Evolutionary conservation across 257 asterid genomes (phyloP).

Genomic region (Cordia subcordata): DNA sequence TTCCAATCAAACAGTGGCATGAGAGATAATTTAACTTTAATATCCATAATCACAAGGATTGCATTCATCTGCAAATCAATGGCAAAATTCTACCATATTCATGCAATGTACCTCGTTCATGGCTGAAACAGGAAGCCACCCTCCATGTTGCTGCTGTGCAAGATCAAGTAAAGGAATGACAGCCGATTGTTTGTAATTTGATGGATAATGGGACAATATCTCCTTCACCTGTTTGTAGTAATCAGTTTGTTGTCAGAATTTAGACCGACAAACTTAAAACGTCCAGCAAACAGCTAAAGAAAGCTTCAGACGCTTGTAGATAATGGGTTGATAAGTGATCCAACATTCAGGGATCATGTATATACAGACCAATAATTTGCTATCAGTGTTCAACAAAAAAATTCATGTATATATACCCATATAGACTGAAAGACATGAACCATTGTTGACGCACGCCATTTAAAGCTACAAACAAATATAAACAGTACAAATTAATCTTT

Average conservation of each 20-base stretch:
- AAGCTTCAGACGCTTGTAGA: background rate
- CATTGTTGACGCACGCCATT: too few species aligned
- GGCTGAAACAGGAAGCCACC: conserved; percentile 98
- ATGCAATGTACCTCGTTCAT: conserved; percentile 77
- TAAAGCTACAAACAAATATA: too few species aligned
- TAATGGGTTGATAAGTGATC: too few species aligned
- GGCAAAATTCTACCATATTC: too few species aligned
- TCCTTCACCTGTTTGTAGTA: conserved; percentile 61
- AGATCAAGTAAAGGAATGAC: conserved; percentile 94
- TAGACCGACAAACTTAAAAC: too few species aligned
- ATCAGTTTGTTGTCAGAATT: background rate
- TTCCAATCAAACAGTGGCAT: background rate
- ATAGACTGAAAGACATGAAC: too few species aligned
- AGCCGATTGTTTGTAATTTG: conserved; percentile 95
- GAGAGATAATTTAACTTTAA: background rate
- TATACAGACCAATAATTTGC: too few species aligned
- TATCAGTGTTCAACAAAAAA: too few species aligned
- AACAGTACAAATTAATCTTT: too few species aligned
- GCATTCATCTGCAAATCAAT: background rate
- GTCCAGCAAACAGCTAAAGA: too few species aligned
- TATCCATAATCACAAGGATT: background rate
- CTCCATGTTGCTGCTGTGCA: conserved; percentile 98
- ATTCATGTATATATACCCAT: too few species aligned
- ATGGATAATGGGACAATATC: conserved; percentile 82
- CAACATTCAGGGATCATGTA: too few species aligned